Base-by-base conservation (phyloP, 768 basidiomycete species). In the Polyporus arcularius region DNA sequence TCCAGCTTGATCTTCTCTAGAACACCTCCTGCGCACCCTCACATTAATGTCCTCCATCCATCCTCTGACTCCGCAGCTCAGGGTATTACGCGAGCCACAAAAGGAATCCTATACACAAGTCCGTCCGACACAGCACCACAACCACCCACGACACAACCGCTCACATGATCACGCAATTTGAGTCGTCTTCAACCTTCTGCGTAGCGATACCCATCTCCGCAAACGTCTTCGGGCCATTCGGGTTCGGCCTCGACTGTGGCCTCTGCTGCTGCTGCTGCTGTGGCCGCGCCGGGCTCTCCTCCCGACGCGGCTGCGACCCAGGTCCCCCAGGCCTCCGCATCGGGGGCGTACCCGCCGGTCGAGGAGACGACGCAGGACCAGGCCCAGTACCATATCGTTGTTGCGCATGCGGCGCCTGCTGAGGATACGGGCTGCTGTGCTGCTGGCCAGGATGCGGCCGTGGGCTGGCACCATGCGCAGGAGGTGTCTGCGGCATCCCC, bases 131-230 rank as follows among this genome's bases (percentile, higher is more conserved):
- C 21, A 26, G 21, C 21, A 26, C n/a, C n/a, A n/a, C n/a, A n/a
- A n/a, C n/a, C n/a, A n/a, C 21, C 21, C 21, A 26, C 21, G 21
- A 26, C 21, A 26, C 21, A 26, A 26, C 35, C 35, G 35, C 32
- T 82, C 72, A 97, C 94, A 97, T 96, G 64, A 97, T 82, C 38
- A 91, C 75, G 78, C 94, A 96, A 0, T 92, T 88, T 74, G 54
- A 56, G 54, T 94, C 87, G 5, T 91, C 84, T 68, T 94, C 86
- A 46, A 85, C 82, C 68, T 89, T 91, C 30, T 81, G 84, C 12
- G 88, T 87, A 35, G 87, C 83, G 69, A 94, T 89, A 0, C 95
- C 95, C 94, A 97, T 95, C 79, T 96, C 94, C 21, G 88, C 90
- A 75, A 97, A 96, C 46, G 94, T 95, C 68, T 87, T 80, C 1